Percentiles rank a stretch among this genome's conserved stretches.
phyloP scores from a whole-genome alignment of 352 stramenopile genomes.

The Pythium brachiatum region DNA sequence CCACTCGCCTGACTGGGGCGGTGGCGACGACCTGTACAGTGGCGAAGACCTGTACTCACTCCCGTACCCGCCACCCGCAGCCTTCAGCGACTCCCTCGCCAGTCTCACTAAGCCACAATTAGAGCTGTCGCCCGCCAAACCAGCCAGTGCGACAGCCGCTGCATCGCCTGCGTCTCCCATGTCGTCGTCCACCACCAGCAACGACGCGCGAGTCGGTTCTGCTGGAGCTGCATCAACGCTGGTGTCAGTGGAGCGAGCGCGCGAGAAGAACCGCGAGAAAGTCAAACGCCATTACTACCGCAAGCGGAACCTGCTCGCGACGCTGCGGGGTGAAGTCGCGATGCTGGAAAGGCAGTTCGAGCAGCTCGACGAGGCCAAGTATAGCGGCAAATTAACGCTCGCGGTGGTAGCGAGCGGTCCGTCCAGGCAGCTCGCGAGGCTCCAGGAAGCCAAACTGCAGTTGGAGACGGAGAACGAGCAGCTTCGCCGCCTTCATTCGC shows the following conservation, averaged over 20 bases:
- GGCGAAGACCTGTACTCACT: too few relatives aligned
- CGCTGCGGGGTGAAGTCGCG: conserved; percentile 22
- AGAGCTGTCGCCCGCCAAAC: too few relatives aligned
- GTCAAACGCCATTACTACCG: conserved; percentile 37
- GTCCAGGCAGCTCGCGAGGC: conserved; percentile 5
- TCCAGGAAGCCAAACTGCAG: background rate
- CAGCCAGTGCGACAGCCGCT: too few relatives aligned
- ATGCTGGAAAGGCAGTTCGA: conserved; percentile 23
- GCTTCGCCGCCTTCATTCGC: conserved; percentile 5
- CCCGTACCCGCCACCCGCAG: background rate
- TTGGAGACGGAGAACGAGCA: conserved; percentile 21
- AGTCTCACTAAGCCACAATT: background rate
- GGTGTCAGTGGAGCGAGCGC: conserved; percentile 13
- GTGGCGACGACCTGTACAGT: background rate
- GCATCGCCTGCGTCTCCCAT: background rate
- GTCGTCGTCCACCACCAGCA: conserved; percentile 1
- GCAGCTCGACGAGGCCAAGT: conserved; percentile 9
- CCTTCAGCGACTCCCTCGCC: background rate
- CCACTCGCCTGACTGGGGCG: background rate
- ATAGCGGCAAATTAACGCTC: background rate
- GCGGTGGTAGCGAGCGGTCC: background rate
- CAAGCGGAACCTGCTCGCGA: conserved; percentile 22
- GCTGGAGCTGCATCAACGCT: background rate
- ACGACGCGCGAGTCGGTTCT: background rate
- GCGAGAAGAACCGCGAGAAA: conserved; percentile 34